Evolutionary conservation across 768 basidiomycete species (phyloP).

Genomic region (Leucocoprinus leucothites): DNA sequence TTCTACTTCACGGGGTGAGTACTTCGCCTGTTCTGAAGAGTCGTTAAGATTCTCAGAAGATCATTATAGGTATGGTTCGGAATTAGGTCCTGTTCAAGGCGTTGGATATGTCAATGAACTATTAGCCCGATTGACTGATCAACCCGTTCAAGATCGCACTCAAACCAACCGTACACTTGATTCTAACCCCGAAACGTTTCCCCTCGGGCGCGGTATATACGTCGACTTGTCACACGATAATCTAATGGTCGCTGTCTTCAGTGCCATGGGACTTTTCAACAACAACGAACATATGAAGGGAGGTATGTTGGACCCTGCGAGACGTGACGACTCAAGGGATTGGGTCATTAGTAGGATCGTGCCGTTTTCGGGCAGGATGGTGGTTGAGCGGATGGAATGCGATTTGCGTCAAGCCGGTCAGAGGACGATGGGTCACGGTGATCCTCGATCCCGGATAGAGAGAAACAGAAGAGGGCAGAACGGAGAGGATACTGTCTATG

Average conservation of each 20-base stretch:
- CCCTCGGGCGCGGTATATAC: slow-evolving; percentile 60
- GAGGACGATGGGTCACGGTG: too few relatives aligned
- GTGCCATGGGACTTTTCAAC: slow-evolving; percentile 52
- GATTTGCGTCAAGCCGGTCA: too few relatives aligned
- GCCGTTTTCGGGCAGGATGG: slow-evolving; percentile 74
- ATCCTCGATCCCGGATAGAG: neutral
- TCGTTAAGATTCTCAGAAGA: neutral
- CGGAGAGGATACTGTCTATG: slow-evolving; percentile 34
- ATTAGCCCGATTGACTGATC: slow-evolving; percentile 68
- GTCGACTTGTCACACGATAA: slow-evolving; percentile 88
- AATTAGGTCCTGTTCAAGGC: slow-evolving; percentile 73
- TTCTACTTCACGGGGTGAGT: slow-evolving; percentile 74
- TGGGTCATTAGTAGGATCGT: slow-evolving; percentile 63
- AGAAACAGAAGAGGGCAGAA: too few relatives aligned
- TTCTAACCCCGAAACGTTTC: slow-evolving; percentile 62
- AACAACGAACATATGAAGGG: slow-evolving; percentile 18
- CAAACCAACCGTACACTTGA: slow-evolving; percentile 78
- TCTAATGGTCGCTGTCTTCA: slow-evolving; percentile 75
- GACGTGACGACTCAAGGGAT: slow-evolving; percentile 28
- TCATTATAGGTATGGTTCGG: slow-evolving; percentile 55
- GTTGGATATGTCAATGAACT: slow-evolving; percentile 89
- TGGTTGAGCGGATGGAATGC: slow-evolving; percentile 67
- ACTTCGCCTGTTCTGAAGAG: neutral
- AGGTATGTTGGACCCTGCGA: slow-evolving; percentile 28
- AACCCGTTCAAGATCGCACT: slow-evolving; percentile 62